A percentile compares a stretch with the other conserved stretches of the same genome.
phyloP scores from a whole-genome alignment of 305 asterid genomes.

The Fraxinus greggii region DNA sequence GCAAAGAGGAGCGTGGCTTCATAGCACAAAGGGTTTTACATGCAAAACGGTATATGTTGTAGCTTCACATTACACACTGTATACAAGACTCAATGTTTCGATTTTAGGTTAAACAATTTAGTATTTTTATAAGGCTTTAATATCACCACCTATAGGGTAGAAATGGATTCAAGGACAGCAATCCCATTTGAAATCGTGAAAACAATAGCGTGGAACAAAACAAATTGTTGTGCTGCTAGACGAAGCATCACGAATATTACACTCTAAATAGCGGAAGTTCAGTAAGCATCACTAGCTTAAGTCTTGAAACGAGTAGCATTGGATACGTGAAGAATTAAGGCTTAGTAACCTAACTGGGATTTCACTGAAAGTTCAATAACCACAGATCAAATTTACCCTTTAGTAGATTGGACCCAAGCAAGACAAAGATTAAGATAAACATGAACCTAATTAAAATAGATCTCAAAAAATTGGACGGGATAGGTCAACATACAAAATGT shows the following conservation, averaged over 20 bases:
- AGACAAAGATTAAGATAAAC: not conserved
- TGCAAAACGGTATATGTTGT: conserved; percentile 69
- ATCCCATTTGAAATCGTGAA: not conserved
- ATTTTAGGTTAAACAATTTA: not conserved
- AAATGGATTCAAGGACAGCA: not conserved
- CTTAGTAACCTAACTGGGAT: not conserved
- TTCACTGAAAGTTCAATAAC: not conserved
- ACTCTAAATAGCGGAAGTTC: not conserved
- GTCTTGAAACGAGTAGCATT: not conserved
- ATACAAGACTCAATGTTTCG: conserved; percentile 34
- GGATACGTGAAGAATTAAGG: not conserved
- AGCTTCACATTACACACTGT: conserved; percentile 46
- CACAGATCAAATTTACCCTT: not conserved
- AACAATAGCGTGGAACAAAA: not conserved
- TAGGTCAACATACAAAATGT: not conserved
- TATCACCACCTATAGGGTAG: not conserved
- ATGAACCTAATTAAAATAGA: not conserved
- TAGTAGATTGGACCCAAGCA: not conserved
- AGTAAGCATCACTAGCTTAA: not conserved
- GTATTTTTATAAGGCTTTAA: not conserved
- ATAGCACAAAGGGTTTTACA: conserved; percentile 56
- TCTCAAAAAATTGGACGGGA: not conserved
- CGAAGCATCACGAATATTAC: not conserved
- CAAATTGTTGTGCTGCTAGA: not conserved
- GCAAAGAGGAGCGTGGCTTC: conserved; percentile 71